phyloP scores from a whole-genome alignment of 2,329 filamentous ascomycete genomes.

The Xylaria sp. region DNA sequence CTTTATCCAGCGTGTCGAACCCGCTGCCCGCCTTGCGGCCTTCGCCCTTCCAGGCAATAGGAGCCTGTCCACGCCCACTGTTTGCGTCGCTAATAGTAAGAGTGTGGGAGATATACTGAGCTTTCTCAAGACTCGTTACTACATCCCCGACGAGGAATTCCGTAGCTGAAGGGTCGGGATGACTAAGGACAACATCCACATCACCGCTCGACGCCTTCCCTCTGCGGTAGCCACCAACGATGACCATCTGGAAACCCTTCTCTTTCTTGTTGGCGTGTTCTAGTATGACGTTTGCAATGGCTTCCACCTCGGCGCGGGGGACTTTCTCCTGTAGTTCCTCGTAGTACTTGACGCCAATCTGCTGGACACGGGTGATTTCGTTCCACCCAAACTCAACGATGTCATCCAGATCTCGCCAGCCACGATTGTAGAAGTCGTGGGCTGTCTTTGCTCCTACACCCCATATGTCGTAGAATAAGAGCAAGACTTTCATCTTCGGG shows the following conservation, averaged over 20 bases:
- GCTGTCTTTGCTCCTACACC: constrained; percentile 89
- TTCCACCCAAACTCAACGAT: constrained; percentile 85
- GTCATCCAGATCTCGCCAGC: constrained; percentile 88
- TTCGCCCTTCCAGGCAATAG: constrained; percentile 64
- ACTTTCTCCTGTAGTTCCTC: constrained; percentile 83
- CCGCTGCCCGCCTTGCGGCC: constrained; percentile 61
- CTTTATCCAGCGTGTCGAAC: constrained; percentile 92
- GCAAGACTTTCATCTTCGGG: constrained; percentile 70
- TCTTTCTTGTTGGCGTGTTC: constrained; percentile 73
- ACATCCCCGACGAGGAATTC: constrained; percentile 77
- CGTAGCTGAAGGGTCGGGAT: constrained; percentile 77
- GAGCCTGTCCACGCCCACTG: constrained; percentile 75
- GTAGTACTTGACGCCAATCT: constrained; percentile 95
- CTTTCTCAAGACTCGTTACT: constrained; percentile 74
- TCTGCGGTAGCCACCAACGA: constrained; percentile 85
- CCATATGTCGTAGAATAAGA: constrained; percentile 86
- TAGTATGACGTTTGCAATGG: constrained; percentile 72
- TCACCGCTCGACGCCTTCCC: constrained; percentile 81
- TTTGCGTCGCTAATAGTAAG: constrained; percentile 76
- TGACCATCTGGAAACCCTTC: constrained; percentile 64
- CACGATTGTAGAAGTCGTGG: constrained; percentile 79
- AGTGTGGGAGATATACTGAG: constrained; percentile 82
- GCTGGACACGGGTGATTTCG: constrained; percentile 79
- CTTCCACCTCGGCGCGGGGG: constrained; percentile 76
- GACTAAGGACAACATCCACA: constrained; percentile 86